Percentiles rank a stretch among this genome's conserved stretches.
phyloP scores from a whole-genome alignment of 345 rosid genomes.

The Arabidopsis suecica region DNA sequence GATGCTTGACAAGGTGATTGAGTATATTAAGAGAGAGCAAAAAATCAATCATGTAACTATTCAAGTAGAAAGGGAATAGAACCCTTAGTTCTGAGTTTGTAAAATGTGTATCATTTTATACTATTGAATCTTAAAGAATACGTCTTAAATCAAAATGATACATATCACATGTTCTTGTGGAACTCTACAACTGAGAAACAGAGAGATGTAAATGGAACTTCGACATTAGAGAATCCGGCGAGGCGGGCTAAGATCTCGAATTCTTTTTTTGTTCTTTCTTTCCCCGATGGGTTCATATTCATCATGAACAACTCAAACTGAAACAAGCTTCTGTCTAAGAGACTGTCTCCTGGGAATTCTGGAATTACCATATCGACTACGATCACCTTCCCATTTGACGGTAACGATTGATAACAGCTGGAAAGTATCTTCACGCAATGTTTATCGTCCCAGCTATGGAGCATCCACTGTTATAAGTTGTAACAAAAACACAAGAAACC shows the following conservation, averaged over 20 bases:
- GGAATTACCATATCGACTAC: conserved; percentile 55
- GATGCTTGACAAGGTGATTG: conserved; percentile 60
- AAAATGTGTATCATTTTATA: neutral
- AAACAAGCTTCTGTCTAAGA: conserved; percentile 43
- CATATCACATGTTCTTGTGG: conserved; percentile 40
- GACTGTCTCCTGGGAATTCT: conserved; percentile 44
- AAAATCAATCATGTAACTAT: conserved; percentile 74
- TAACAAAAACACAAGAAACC: conserved; percentile 20
- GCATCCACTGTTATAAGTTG: conserved; percentile 50
- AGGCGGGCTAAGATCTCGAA: conserved; percentile 49
- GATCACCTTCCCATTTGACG: conserved; percentile 52
- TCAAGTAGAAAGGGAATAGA: conserved; percentile 66
- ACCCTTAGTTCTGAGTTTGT: neutral
- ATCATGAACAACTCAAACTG: conserved; percentile 50
- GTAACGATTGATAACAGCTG: conserved; percentile 53
- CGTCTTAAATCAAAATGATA: neutral
- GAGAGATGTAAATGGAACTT: conserved; percentile 45
- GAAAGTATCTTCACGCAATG: conserved; percentile 54
- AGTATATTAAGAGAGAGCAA: conserved; percentile 59
- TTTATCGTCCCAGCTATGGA: conserved; percentile 52
- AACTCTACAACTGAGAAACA: conserved; percentile 55
- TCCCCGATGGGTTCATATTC: conserved; percentile 47
- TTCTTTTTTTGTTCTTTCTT: conserved; percentile 54
- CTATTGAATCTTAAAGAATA: neutral
- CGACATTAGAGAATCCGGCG: conserved; percentile 59